Base-by-base conservation (phyloP, 306 rosid species). In the Prinsepia uniflora region DNA sequence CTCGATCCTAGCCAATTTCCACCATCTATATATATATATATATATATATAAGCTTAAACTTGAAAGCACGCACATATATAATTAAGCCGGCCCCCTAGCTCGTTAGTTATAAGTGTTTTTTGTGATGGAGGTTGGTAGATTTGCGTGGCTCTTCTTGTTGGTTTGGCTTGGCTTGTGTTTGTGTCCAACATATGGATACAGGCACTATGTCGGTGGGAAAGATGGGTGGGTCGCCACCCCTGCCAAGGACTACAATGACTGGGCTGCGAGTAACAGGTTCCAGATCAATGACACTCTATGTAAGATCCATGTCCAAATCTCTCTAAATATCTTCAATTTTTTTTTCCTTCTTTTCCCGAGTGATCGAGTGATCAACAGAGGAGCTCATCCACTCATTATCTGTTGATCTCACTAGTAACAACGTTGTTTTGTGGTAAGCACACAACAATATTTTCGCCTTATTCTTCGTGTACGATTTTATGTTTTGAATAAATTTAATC, bases 211-310 rank as follows among this genome's bases (percentile, higher is more conserved):
- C 17, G 98, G 98, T 52, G 93, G 83, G 30, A 80, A 2, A 57
- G 83, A 89, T 40, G 98, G 97, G 0, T 93, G 98, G 98, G 88
- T 88, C 15, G 46, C 81, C 77, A 81, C 83, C 59, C 96, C 96
- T 10, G 84, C 86, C 4, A 83, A 85, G 81, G 73, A 14, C 54
- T 93, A 82, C 72, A 55, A 17, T 14, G 62, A 74, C 1, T 93
- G 98, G 98, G 40, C 97, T 68, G 76, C 3, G 22, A 82, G 75
- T 48, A 84, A 77, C 70, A 81, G 97, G 68, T 93, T 93, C 70
- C 81, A 57, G 45, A 80, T 90, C 80, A 81, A 79, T 49, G 97
- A 93, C 76, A 71, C 75, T 41, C 84, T 93, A 0, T 81, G 98
- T 93, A 42, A 82, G 82, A 41, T 41, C 8, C 17, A 24, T 74